Conservation (phyloP, 768 basidiomycete species). For the Tricholoma hemisulphureum region DNA sequence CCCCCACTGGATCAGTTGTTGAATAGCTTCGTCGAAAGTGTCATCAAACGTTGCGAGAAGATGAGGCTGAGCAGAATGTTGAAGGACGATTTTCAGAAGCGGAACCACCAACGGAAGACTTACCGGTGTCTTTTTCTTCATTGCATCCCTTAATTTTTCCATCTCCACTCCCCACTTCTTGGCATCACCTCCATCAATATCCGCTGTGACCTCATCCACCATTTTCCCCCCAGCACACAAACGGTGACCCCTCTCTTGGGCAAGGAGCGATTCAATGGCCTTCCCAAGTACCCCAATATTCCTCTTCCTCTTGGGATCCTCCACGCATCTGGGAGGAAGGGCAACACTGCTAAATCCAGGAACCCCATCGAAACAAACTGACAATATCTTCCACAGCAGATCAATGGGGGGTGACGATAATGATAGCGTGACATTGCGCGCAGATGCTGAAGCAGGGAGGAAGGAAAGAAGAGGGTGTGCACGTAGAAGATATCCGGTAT, state of each 20-base stretch:
- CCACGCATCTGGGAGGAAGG: conserved; percentile 71
- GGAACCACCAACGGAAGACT: conserved; percentile 22
- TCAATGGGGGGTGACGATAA: conserved; percentile 41
- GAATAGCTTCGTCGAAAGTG: conserved; percentile 76
- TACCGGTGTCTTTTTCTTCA: conserved; percentile 59
- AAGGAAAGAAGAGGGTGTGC: conserved; percentile 59
- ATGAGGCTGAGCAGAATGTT: conserved; percentile 42
- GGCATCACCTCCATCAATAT: conserved; percentile 66
- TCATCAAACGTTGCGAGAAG: conserved; percentile 63
- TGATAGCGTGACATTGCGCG: conserved; percentile 38
- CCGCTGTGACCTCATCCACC: conserved; percentile 28
- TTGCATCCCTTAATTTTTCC: conserved; percentile 51
- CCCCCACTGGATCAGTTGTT: conserved; percentile 72
- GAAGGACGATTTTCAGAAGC: not conserved
- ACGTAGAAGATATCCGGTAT: conserved; percentile 62
- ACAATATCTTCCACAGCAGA: conserved; percentile 46
- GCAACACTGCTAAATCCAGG: conserved; percentile 77
- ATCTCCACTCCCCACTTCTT: conserved; percentile 71
- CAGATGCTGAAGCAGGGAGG: conserved; percentile 38
- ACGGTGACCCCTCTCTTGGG: conserved; percentile 60
- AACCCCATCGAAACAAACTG: conserved; percentile 57
- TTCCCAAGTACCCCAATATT: conserved; percentile 76
- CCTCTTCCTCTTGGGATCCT: conserved; percentile 72
- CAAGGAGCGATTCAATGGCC: conserved; percentile 62
- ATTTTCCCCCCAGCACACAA: conserved; percentile 56